Base-by-base conservation (phyloP, 768 basidiomycete genomes). In the Suillus americanus region DNA sequence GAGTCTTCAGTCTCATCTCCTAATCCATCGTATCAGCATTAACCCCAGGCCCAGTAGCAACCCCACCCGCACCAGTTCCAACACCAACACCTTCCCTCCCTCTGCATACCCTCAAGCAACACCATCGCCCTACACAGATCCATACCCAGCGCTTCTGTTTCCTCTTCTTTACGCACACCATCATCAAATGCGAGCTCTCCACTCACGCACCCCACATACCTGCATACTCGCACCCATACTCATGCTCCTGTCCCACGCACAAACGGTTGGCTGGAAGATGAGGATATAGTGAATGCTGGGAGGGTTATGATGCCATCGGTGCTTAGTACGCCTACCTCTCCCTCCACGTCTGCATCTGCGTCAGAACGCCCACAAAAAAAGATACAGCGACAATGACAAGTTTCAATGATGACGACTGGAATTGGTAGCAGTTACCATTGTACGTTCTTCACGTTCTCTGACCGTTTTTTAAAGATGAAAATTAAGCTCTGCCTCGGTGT, bases 1-100 rank as follows among this genome's bases (percentile, higher is more conserved):
- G 89, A 25, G 89, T 89, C 0, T 89, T 89, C 0, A 67, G 84
- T 2, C 80, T 91, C 37, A 83, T 90, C 23, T 87, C 88, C 7
- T 81, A 82, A 65, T 81, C 83, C 48, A 78, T 88, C 41, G 81
- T 81, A 12, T 79, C 83, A 3, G 86, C 82, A 0, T 72, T 86
- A 13, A 73, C 78, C 8, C 79, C 83, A 2, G 66, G 78, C 20
- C 75, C 79, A 0, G 76, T 77, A 6, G 65, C 76, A 18, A 68
- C 80, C 3, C 67, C 74, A 5, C 71, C 60, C 59, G n/a, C 71
- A 64, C 46, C 28, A 5, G 9, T 53, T 7, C 51, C 51, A 5
- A 30, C 51, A 16, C 16, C 73, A 53, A 50, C 69, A 5, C 62
- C 68, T 14, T 70, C 73, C 16, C 53, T 30, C 30, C 30, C 30